Base-by-base conservation (phyloP, 208 protist genomes). In the Novymonas esmeraldas region DNA sequence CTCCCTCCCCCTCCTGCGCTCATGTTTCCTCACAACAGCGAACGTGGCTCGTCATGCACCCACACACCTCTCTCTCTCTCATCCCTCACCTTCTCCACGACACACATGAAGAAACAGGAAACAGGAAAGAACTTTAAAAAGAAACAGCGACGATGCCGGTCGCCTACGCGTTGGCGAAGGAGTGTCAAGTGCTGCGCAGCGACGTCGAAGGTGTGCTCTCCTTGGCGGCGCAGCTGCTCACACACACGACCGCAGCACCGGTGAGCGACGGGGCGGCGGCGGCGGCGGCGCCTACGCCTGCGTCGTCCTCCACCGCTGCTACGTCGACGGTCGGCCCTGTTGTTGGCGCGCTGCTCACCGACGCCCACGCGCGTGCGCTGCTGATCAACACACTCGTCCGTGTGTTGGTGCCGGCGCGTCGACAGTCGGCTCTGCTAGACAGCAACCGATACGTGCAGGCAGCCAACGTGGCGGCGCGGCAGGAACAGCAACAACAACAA, bases 121-220 rank as follows among this genome's bases (percentile, higher is more conserved):
- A 41, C 36, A 41, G 7, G 7, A 41, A 5, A 41, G 36, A 41
- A 11, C 36, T n/a, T 26, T 18, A 3, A 7, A n/a, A 26, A 9
- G 28, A 9, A 22, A 46, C 18, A 34, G 22, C 56, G 6, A 14
- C 41, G 44, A 93, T 93, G 88, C 45, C 82, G 3, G 81, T 72
- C 11, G 75, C 82, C 61, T 94, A 76, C 50, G 50, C 74, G 0
- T 50, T 82, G 18, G 79, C 84, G 3, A 58, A 60, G 33, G 73
- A 81, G 33, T 94, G 84, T 56, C 89, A 94, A 60, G 57, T 94
- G 29, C 56, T 69, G 29, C 74, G 77, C 6, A 38, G 66, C 16
- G 89, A 90, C 20, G 52, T 94, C 9, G 71, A 84, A 60, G 81
- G 84, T 24, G 56, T 94, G n/a, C 68, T 92, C 13, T 63, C 62